These are phyloP conservation scores for Scheffersomyces cryptocercus DNA, from an alignment of 1,139 yeast genomes.

Conservation along the genomic window DNA sequence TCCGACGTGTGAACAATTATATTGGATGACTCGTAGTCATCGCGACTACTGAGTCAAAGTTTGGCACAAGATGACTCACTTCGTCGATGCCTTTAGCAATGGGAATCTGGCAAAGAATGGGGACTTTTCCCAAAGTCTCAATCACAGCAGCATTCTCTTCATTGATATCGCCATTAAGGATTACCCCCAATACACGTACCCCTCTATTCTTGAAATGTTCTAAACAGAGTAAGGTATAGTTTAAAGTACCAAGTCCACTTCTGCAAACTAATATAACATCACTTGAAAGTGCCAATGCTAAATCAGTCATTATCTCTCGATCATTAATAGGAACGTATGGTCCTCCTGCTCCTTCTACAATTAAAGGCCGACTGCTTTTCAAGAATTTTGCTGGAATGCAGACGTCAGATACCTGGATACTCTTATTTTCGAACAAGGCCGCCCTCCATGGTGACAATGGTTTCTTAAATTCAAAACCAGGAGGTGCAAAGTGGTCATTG, in stretches of 20 bases:
- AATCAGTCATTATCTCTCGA: constrained; percentile 20
- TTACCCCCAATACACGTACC: constrained; percentile 19
- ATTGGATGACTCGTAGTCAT: too few species aligned
- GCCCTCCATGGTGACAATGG: constrained; percentile 33
- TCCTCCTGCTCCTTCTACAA: constrained; percentile 37
- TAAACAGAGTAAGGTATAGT: constrained; percentile 27
- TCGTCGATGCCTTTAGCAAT: constrained; percentile 1
- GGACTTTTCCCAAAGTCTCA: constrained; percentile 5
- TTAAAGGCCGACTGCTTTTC: constrained; percentile 10
- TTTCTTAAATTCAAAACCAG: constrained; percentile 16
- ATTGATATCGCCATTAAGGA: constrained; percentile 23
- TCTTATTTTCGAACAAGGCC: constrained; percentile 15
- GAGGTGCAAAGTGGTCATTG: constrained; percentile 8
- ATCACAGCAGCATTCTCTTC: constrained; percentile 20
- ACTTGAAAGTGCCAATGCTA: constrained; percentile 18
- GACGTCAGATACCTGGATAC: constrained; percentile 8
- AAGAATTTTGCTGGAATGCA: constrained; percentile 12
- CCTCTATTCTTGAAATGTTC: constrained; percentile 18
- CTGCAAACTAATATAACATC: constrained; percentile 26
- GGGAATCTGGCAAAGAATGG: constrained; percentile 7
- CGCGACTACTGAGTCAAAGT: neutral
- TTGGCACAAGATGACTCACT: constrained; percentile 2
- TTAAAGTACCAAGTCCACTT: constrained; percentile 28
- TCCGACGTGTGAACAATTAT: too few species aligned
- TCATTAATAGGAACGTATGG: constrained; percentile 26